Conservation (phyloP, 176 grass and related monocot species). For the Aegilops tauschii region DNA sequence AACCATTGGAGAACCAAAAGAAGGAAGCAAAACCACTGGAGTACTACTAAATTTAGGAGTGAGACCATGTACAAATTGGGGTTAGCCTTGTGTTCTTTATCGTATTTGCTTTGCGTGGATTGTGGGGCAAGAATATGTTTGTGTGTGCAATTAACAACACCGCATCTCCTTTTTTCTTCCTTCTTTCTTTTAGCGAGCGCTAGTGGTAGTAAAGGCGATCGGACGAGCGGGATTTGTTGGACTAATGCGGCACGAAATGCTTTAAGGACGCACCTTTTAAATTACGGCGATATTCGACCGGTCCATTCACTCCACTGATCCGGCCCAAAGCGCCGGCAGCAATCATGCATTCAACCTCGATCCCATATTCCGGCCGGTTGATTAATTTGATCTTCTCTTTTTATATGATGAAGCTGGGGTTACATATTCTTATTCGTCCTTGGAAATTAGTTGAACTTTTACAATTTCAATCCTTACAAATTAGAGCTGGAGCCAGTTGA, state of each 20-base stretch:
- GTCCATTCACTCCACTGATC: constrained; percentile 8
- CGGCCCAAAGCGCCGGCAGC: background rate
- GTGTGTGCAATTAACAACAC: constrained; percentile 33
- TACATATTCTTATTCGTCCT: too few species aligned
- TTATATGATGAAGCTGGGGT: too few species aligned
- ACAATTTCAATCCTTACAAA: too few species aligned
- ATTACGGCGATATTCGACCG: constrained; percentile 28
- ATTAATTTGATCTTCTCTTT: too few species aligned
- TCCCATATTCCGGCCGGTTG: background rate
- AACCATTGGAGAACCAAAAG: background rate
- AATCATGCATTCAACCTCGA: background rate
- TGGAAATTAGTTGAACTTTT: too few species aligned
- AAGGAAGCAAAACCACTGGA: background rate
- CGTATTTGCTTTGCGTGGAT: constrained; percentile 43
- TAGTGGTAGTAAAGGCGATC: background rate
- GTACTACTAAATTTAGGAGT: constrained; percentile 37
- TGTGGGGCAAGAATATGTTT: constrained; percentile 49
- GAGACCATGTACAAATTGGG: constrained; percentile 19
- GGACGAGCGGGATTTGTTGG: constrained; percentile 25
- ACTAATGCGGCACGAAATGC: constrained; percentile 21
- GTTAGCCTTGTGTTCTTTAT: background rate
- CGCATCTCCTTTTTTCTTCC: constrained; percentile 22
- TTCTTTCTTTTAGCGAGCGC: background rate
- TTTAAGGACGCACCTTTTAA: constrained; percentile 22
- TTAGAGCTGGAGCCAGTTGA: too few species aligned